phyloP scores from a whole-genome alignment of 371 early-diverging fungal genomes.

The Lichtheimia corymbifera region DNA sequence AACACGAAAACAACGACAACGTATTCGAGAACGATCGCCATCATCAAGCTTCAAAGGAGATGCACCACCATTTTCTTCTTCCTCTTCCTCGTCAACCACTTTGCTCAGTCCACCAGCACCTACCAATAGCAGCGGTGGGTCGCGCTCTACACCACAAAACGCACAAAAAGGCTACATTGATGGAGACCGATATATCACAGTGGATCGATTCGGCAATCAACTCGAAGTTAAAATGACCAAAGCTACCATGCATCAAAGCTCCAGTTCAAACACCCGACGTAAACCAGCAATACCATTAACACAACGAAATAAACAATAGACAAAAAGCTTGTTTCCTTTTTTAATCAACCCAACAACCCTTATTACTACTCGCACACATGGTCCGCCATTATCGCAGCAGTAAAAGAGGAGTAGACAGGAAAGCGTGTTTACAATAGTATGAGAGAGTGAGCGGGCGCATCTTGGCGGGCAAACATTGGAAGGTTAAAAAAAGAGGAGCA shows the following conservation, averaged over 20 bases:
- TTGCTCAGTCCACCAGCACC: slow-evolving; percentile 9
- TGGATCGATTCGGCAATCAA: slow-evolving; percentile 46
- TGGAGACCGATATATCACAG: slow-evolving; percentile 44
- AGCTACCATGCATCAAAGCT: slow-evolving; percentile 3
- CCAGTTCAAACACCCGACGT: neutral
- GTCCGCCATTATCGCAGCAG: no score
- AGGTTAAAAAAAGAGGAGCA: slow-evolving; percentile 3
- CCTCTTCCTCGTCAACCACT: neutral
- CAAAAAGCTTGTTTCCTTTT: no score
- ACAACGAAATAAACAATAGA: no score
- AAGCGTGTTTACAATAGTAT: no score
- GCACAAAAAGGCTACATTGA: slow-evolving; percentile 39
- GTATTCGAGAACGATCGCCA: slow-evolving; percentile 10
- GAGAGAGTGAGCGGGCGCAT: neutral
- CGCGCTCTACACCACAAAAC: slow-evolving; percentile 13
- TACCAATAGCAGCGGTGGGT: slow-evolving; percentile 1
- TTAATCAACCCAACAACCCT: no score
- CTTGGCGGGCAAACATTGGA: neutral
- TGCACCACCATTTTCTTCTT: slow-evolving; percentile 5
- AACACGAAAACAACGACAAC: slow-evolving; percentile 20
- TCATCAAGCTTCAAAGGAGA: no score
- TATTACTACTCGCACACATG: no score
- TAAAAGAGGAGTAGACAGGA: no score
- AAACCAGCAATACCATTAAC: neutral
- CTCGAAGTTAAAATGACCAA: slow-evolving; percentile 47